Percentiles rank a stretch among this genome's conserved stretches.
phyloP scores from a whole-genome alignment of 805 yeast genomes.

The Metschnikowia santaceciliae region DNA sequence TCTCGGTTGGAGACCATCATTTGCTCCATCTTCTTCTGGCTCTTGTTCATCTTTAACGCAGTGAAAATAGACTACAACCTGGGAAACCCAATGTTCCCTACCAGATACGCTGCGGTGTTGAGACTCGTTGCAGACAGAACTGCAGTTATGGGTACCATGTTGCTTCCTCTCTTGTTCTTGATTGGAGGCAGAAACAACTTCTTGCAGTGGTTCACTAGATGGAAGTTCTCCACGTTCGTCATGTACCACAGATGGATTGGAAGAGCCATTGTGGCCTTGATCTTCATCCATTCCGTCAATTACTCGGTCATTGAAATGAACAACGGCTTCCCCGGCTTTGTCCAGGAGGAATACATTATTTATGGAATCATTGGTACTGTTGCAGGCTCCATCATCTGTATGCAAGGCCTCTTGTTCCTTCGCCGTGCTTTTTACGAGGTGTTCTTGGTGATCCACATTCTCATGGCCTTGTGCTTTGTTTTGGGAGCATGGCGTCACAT shows the following conservation, averaged over 20 bases:
- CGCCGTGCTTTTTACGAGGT: slow-evolving; percentile 16
- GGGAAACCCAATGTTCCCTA: slow-evolving; percentile 34
- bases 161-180: slow-evolving; percentile 16
- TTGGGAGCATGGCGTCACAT: slow-evolving; percentile 17
- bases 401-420: slow-evolving; percentile 17
- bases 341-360: slow-evolving; percentile 9
- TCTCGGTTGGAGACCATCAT: slow-evolving; percentile 22
- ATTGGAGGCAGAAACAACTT: slow-evolving; percentile 20
- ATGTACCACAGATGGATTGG: slow-evolving; percentile 19
- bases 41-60: slow-evolving; percentile 12
- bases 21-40: slow-evolving; percentile 19
- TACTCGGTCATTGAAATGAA: slow-evolving; percentile 8
- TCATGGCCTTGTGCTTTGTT: slow-evolving; percentile 14
- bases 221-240: slow-evolving; percentile 18
- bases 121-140: slow-evolving; percentile 15
- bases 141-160: slow-evolving; percentile 16
- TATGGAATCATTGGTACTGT: slow-evolving; percentile 14
- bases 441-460: slow-evolving; percentile 16
- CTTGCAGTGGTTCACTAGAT: slow-evolving; percentile 18
- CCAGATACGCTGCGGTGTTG: slow-evolving; percentile 8
- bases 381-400: slow-evolving; percentile 14
- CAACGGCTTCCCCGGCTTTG: neutral
- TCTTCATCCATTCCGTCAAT: slow-evolving; percentile 14
- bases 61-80: slow-evolving; percentile 22
- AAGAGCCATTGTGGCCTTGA: slow-evolving; percentile 14